phyloP scores from a whole-genome alignment of 768 basidiomycete species.

The Candolleomyces eurysporus region DNA sequence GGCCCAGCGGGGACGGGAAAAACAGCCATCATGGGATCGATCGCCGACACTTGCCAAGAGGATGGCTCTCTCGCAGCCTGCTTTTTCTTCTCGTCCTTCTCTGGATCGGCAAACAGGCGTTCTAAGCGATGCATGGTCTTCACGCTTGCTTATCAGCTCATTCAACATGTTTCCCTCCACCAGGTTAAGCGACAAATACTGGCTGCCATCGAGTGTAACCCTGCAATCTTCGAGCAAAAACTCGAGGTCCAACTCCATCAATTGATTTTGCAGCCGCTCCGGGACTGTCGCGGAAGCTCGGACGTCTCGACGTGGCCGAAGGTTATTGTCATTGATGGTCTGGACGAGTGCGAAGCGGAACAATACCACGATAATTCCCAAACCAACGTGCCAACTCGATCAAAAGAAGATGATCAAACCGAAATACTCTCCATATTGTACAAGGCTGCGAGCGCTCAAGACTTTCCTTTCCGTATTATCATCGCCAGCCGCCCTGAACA shows the following conservation, averaged over 20 bases:
- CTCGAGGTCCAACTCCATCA: neutral
- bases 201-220: neutral
- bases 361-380: too few relatives aligned
- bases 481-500: neutral
- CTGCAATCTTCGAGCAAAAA: neutral
- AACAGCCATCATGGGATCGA: slow-evolving; percentile 4
- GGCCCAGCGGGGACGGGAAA: slow-evolving; percentile 6
- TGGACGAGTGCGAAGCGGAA: neutral
- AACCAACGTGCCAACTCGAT: too few relatives aligned
- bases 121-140: neutral
- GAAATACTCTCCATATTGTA: neutral
- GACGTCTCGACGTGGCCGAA: neutral
- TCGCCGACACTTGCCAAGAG: slow-evolving; percentile 1
- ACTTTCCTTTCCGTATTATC: neutral
- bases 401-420: neutral
- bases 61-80: slow-evolving; percentile 1
- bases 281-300: neutral
- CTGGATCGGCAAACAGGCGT: neutral
- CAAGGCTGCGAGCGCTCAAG: neutral
- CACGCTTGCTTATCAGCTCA: neutral
- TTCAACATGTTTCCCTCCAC: neutral
- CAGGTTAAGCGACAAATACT: neutral
- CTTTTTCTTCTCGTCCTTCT: slow-evolving; percentile 8
- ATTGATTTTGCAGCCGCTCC: neutral
- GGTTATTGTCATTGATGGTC: neutral